Evolutionary conservation across 352 stramenopile genomes (phyloP), one percentile per base, ranked within the genome.

Genomic region (Aphanomyces stellatus): DNA sequence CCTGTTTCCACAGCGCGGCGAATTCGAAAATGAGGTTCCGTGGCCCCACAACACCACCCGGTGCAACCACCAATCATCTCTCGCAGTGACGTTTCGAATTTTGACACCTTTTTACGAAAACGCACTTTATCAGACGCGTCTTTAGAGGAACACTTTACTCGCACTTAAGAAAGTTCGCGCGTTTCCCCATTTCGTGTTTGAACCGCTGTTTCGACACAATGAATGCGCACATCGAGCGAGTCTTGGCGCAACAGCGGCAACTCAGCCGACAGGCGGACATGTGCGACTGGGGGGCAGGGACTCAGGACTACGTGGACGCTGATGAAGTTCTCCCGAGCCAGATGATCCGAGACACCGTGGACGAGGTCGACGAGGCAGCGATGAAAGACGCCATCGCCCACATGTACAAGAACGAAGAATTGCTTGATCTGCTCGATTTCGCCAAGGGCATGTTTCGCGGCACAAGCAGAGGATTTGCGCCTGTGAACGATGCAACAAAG

Each of bases 341-440:
- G 41, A 33, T 33, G 30, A 67, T 67, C 35, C 60, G 60, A 4
- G 60, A 67, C 11, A 67, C 60, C 4, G 60, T 67, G 19, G 27
- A 49, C 4, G 60, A 67, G 7, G 17, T 67, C 10, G 60, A 67
- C 49, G 46, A 67, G 17, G 60, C 19, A 22, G 57, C 49, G 27
- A 56, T 67, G 31, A 34, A 30, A 10, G 31, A 22, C 8, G 24
- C 43, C 1, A 51, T 67, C 3, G 1, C 10, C 5, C 4, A 25
- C n/a, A 27, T 67, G 28, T 57, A 67, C 27, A 13, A 4, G 15
- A n/a, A 8, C 46, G 48, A 57, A 31, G 60, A 56, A 11, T 57
- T 67, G 13, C 24, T 67, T 7, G 60, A 67, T 37, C 49, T 67
- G 5, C 35, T 67, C 10, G 60, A 67, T 41, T 57, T 67, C 19